These are phyloP conservation scores for Abrus precatorius DNA, from an alignment of 306 rosid species.

Conservation along the genomic window DNA sequence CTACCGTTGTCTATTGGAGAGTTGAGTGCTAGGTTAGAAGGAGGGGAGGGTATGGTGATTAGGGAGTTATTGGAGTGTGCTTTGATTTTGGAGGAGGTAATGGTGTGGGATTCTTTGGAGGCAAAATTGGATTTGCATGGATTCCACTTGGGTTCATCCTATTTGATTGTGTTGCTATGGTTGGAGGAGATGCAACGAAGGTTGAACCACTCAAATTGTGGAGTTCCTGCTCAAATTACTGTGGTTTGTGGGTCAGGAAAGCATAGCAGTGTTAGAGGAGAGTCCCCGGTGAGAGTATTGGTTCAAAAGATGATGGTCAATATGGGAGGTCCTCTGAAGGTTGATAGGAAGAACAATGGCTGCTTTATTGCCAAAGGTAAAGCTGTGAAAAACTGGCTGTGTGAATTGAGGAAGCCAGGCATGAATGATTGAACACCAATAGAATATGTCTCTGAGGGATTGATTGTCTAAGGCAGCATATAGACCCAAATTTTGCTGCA, in stretches of 20 bases:
- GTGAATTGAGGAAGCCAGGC: constrained; percentile 35
- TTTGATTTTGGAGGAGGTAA: constrained; percentile 64
- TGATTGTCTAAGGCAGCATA: background rate
- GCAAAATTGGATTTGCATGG: constrained; percentile 90
- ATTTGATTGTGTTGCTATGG: constrained; percentile 77
- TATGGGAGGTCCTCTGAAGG: constrained; percentile 69
- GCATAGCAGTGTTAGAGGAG: constrained; percentile 82
- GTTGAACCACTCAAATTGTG: constrained; percentile 45
- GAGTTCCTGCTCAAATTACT: constrained; percentile 58
- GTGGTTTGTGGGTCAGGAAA: constrained; percentile 81
- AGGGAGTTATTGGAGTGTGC: constrained; percentile 61
- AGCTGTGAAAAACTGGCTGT: constrained; percentile 70
- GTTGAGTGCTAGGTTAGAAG: constrained; percentile 53
- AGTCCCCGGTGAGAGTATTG: constrained; percentile 68
- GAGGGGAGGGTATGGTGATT: constrained; percentile 73
- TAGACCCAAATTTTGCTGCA: background rate
- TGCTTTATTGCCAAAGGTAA: constrained; percentile 86
- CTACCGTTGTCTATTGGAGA: constrained; percentile 63
- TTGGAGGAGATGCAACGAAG: constrained; percentile 65
- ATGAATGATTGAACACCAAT: background rate
- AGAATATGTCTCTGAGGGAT: background rate
- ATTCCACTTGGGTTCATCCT: constrained; percentile 72
- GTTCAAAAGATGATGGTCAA: constrained; percentile 72
- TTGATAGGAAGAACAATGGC: constrained; percentile 74
- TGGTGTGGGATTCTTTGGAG: constrained; percentile 74